A percentile compares a stretch with the other conserved stretches of the same genome.
Conservation (phyloP, 2,329 filamentous ascomycete genomes). For the Xylaria digitata region DNA sequence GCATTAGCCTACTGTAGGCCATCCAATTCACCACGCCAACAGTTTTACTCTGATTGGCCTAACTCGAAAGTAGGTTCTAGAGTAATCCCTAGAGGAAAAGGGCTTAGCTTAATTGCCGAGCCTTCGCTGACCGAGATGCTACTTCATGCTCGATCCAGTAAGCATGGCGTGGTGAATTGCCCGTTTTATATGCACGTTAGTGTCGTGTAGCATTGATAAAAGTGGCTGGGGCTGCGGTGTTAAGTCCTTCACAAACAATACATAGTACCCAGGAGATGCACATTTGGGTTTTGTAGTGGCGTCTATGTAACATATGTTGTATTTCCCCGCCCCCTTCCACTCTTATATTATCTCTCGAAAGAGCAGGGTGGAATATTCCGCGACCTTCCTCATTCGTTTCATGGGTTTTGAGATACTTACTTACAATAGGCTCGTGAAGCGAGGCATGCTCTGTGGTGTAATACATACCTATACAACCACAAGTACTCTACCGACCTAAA, state of each 20-base stretch:
- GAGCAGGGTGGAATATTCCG: background rate
- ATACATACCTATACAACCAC: background rate
- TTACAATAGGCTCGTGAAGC: background rate
- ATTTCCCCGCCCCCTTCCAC: background rate
- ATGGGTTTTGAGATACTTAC: background rate
- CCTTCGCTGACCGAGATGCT: constrained; percentile 9
- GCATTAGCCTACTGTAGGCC: constrained; percentile 1
- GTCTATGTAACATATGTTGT: background rate
- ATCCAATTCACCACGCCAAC: background rate
- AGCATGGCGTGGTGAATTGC: background rate
- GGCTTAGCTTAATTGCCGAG: constrained; percentile 13
- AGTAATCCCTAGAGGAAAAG: background rate
- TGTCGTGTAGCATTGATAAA: background rate
- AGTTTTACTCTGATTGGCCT: background rate
- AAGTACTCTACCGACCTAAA: background rate
- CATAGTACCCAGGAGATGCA: background rate
- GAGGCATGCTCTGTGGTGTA: background rate
- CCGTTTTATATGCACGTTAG: constrained; percentile 3
- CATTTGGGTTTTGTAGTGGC: background rate
- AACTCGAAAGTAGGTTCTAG: background rate
- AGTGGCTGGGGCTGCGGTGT: background rate
- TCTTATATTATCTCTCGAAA: background rate
- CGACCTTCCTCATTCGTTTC: background rate
- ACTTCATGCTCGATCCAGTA: background rate
- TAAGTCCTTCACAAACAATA: background rate